Evolutionary conservation across 108 stramenopile species (phyloP).

Genomic region (Asterionellopsis glacialis): DNA sequence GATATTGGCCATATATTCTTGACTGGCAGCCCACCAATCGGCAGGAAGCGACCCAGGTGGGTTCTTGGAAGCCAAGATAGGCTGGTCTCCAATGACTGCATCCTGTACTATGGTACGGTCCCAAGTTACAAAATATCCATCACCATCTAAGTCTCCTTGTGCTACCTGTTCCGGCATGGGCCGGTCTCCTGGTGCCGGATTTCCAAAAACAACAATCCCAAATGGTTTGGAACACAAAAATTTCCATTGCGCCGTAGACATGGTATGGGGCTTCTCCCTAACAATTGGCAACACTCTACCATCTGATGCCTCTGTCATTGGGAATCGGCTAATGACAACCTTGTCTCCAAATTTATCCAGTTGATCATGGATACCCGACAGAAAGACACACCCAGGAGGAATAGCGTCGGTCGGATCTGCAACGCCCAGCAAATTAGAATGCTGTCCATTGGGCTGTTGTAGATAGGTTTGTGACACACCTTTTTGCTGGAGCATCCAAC

Average conservation of each 20-base stretch:
- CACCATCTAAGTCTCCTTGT: slow-evolving; percentile 59
- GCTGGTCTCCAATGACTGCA: too few species aligned
- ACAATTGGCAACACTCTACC: slow-evolving; percentile 27
- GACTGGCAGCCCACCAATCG: too few species aligned
- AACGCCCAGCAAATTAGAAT: slow-evolving; percentile 38
- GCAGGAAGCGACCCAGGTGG: too few species aligned
- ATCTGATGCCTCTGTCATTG: slow-evolving; percentile 27
- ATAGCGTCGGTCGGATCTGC: slow-evolving; percentile 40
- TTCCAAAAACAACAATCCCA: slow-evolving; percentile 37
- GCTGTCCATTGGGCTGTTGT: slow-evolving; percentile 10
- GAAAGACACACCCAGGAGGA: slow-evolving; percentile 33
- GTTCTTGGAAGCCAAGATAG: too few species aligned
- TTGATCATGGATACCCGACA: too few species aligned
- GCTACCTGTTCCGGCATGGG: slow-evolving; percentile 44
- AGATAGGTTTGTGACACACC: slow-evolving; percentile 13
- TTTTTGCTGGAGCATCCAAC: slow-evolving; percentile 14
- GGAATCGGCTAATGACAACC: slow-evolving; percentile 43
- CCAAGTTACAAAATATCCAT: slow-evolving; percentile 52
- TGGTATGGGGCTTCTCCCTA: slow-evolving; percentile 33
- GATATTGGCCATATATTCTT: too few species aligned
- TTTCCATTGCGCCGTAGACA: slow-evolving; percentile 36
- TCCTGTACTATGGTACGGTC: slow-evolving; percentile 28
- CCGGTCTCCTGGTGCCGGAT: slow-evolving; percentile 13
- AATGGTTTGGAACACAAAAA: slow-evolving; percentile 30
- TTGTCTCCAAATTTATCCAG: slow-evolving; percentile 4